phyloP scores from a whole-genome alignment of 2,329 filamentous ascomycete species.

The Exophiala mesophila region DNA sequence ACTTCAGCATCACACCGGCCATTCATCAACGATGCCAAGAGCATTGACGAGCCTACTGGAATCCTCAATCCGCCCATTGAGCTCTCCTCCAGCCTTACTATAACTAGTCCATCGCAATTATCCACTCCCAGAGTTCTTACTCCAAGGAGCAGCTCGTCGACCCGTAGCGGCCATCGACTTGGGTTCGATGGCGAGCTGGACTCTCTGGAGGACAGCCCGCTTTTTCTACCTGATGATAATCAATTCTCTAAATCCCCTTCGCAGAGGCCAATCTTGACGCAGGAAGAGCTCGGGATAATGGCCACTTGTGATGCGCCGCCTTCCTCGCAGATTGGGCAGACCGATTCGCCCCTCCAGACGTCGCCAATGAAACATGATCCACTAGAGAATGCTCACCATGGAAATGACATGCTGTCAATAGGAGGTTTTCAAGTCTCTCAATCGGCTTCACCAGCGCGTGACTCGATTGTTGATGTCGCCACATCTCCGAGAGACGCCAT shows the following conservation, averaged over 20 bases:
- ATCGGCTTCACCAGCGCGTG: too few relatives aligned
- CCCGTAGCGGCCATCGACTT: too few relatives aligned
- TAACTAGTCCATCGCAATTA: background rate
- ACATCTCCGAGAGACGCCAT: too few relatives aligned
- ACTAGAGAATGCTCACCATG: too few relatives aligned
- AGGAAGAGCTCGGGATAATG: slow-evolving; percentile 16
- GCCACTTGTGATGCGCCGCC: too few relatives aligned
- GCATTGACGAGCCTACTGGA: background rate
- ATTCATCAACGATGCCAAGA: background rate
- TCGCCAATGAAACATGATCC: too few relatives aligned
- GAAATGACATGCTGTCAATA: too few relatives aligned
- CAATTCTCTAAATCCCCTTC: slow-evolving; percentile 2
- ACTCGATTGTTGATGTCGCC: too few relatives aligned
- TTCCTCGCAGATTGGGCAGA: too few relatives aligned
- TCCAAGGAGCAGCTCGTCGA: too few relatives aligned
- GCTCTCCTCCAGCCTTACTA: background rate
- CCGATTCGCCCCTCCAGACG: too few relatives aligned
- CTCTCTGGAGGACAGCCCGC: slow-evolving; percentile 8
- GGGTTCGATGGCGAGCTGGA: background rate
- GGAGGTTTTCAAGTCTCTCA: too few relatives aligned
- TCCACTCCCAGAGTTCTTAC: background rate
- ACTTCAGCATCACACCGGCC: background rate
- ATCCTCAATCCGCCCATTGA: background rate
- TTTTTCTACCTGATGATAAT: slow-evolving; percentile 18
- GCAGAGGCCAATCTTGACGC: slow-evolving; percentile 5